phyloP scores from a whole-genome alignment of 176 grass and related monocot genomes.

The Cocos nucifera region DNA sequence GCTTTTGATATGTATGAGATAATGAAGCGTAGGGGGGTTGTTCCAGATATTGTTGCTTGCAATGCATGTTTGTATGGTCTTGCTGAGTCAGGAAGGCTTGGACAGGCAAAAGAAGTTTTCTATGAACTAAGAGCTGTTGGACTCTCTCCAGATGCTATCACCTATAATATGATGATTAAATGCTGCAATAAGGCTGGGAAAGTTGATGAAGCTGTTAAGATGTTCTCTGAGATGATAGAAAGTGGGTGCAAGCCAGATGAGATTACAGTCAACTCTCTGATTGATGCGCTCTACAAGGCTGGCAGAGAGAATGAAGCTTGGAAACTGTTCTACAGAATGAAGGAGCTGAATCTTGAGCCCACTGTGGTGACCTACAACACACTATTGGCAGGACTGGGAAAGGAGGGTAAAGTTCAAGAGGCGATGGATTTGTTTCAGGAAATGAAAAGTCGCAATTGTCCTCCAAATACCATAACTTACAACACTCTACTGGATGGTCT shows the following conservation, averaged over 20 bases:
- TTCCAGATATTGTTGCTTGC: constrained; percentile 67
- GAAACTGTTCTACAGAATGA: constrained; percentile 57
- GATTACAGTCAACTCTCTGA: constrained; percentile 66
- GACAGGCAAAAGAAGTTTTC: constrained; percentile 74
- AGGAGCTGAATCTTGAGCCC: constrained; percentile 63
- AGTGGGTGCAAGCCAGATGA: constrained; percentile 55
- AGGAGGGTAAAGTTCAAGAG: constrained; percentile 74
- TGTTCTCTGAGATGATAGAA: constrained; percentile 82
- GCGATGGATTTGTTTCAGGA: constrained; percentile 54
- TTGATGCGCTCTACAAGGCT: constrained; percentile 69
- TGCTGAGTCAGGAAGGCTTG: constrained; percentile 65
- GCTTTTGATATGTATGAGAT: constrained; percentile 52
- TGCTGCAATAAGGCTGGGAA: constrained; percentile 77
- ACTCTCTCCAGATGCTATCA: constrained; percentile 62
- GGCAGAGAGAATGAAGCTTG: constrained; percentile 75
- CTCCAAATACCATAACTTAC: constrained; percentile 69
- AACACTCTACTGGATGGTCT: constrained; percentile 89
- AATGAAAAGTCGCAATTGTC: constrained; percentile 43
- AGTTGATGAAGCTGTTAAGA: constrained; percentile 52
- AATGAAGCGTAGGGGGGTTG: constrained; percentile 79
- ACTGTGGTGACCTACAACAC: constrained; percentile 70
- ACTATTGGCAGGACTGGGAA: constrained; percentile 82
- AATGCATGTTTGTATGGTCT: constrained; percentile 81
- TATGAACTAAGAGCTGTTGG: constrained; percentile 63
- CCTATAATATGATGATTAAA: constrained; percentile 98